A percentile compares a stretch with the other conserved stretches of the same genome.
Conservation (phyloP, 805 yeast species). For the Wickerhamiella bombiphila region DNA sequence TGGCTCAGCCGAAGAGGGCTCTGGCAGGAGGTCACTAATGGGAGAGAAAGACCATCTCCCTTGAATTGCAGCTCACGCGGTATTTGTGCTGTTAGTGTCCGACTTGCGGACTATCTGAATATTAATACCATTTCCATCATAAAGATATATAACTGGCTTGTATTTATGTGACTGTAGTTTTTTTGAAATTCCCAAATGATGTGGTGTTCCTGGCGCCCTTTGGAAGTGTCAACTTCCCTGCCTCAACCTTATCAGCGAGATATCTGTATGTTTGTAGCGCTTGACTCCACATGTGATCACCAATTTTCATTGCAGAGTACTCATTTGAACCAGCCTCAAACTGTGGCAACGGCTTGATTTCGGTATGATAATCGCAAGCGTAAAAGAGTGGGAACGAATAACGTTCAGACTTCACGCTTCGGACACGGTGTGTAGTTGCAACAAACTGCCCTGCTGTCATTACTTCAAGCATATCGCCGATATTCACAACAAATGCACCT, state of each 20-base stretch:
- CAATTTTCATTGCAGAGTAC: constrained; percentile 2
- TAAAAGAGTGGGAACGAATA: constrained; percentile 18
- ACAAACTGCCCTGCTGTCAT: constrained; percentile 43
- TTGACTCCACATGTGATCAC: constrained; percentile 8
- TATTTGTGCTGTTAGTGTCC: too few species aligned
- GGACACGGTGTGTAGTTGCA: constrained; percentile 44
- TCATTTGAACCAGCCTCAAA: constrained; percentile 1
- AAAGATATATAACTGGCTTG: too few species aligned
- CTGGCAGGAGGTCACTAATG: not conserved
- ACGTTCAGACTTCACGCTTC: constrained; percentile 28
- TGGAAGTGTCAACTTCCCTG: not conserved
- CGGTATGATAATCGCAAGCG: constrained; percentile 7
- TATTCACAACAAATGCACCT: constrained; percentile 39
- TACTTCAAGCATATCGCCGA: constrained; percentile 49
- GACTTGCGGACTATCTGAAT: too few species aligned
- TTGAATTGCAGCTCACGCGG: too few species aligned
- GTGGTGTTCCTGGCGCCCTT: not conserved
- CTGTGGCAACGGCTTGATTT: constrained; percentile 7
- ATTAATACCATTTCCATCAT: too few species aligned
- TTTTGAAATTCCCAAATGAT: constrained; percentile 1
- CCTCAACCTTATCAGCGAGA: constrained; percentile 2
- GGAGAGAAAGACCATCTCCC: too few species aligned
- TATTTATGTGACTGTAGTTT: too few species aligned
- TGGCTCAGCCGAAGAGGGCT: not conserved
- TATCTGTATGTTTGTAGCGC: constrained; percentile 8